Conservation (phyloP, 2,329 filamentous ascomycete genomes). For the Pseudocercospora cruenta region DNA sequence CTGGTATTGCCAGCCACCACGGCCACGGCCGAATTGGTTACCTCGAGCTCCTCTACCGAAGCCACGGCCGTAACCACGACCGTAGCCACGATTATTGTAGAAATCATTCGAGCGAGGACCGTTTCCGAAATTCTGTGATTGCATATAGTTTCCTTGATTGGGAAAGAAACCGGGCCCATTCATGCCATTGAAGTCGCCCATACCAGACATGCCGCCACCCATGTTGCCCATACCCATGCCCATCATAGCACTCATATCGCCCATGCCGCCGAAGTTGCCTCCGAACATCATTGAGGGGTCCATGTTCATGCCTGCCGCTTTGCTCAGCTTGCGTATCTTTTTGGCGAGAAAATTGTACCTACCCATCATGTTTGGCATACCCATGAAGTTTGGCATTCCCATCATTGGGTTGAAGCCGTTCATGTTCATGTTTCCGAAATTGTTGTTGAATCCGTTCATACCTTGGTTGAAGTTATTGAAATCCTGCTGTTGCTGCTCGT, state of each 20-base stretch:
- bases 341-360: constrained; percentile 46
- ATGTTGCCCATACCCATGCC: constrained; percentile 63
- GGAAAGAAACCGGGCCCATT: constrained; percentile 66
- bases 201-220: constrained; percentile 67
- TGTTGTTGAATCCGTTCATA: constrained; percentile 28
- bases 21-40: constrained; percentile 29
- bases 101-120: constrained; percentile 52
- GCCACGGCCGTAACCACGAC: constrained; percentile 55
- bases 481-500: constrained; percentile 27
- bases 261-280: constrained; percentile 70
- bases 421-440: constrained; percentile 36
- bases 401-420: constrained; percentile 74
- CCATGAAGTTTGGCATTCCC: constrained; percentile 48
- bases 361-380: constrained; percentile 79
- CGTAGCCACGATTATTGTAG: constrained; percentile 69
- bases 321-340: constrained; percentile 34
- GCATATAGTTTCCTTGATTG: constrained; percentile 56
- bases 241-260: constrained; percentile 64
- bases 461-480: constrained; percentile 31
- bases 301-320: constrained; percentile 70
- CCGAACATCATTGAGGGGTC: constrained; percentile 77
- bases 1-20: constrained; percentile 36
- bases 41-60: constrained; percentile 39
- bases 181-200: constrained; percentile 59
- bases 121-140: constrained; percentile 42